These are phyloP conservation scores for Aspergillus felis DNA, from an alignment of 2,329 filamentous ascomycete species.

Conservation along the genomic window DNA sequence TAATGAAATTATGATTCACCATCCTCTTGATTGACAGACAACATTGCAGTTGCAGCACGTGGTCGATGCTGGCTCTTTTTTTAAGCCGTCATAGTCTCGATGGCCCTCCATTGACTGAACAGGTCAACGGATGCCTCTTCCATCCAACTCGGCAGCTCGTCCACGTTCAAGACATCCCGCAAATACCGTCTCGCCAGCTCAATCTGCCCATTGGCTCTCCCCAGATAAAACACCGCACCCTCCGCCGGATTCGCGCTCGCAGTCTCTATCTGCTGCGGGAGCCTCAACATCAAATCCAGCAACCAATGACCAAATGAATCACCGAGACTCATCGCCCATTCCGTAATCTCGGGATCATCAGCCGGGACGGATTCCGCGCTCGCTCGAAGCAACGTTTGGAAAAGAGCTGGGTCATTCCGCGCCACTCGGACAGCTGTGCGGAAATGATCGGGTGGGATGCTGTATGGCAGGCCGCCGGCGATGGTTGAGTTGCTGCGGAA, in stretches of 20 bases:
- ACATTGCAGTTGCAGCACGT: no score
- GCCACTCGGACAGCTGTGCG: conserved; percentile 24
- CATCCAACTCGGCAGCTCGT: conserved; percentile 22
- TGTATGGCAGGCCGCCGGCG: conserved; percentile 14
- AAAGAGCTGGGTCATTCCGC: conserved; percentile 23
- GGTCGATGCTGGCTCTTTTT: not conserved
- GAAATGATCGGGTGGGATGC: conserved; percentile 33
- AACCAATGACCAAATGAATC: conserved; percentile 32
- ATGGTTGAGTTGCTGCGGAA: conserved; percentile 11
- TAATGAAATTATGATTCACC: not conserved
- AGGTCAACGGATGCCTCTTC: conserved; percentile 18
- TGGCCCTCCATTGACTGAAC: not conserved
- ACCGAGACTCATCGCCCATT: conserved; percentile 31
- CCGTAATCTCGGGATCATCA: conserved; percentile 32
- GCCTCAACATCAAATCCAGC: conserved; percentile 30
- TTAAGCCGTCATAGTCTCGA: not conserved
- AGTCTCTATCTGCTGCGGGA: conserved; percentile 24
- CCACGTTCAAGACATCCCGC: conserved; percentile 22
- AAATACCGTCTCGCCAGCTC: conserved; percentile 21
- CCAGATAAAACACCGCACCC: conserved; percentile 25
- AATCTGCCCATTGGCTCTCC: conserved; percentile 15
- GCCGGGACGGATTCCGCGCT: conserved; percentile 37
- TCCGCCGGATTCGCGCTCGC: conserved; percentile 10
- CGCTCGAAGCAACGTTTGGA: conserved; percentile 34
- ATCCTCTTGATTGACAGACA: no score